These are phyloP conservation scores for Pseudocercospora fuligena DNA, from an alignment of 2,329 filamentous ascomycete species.

Conservation along the genomic window DNA sequence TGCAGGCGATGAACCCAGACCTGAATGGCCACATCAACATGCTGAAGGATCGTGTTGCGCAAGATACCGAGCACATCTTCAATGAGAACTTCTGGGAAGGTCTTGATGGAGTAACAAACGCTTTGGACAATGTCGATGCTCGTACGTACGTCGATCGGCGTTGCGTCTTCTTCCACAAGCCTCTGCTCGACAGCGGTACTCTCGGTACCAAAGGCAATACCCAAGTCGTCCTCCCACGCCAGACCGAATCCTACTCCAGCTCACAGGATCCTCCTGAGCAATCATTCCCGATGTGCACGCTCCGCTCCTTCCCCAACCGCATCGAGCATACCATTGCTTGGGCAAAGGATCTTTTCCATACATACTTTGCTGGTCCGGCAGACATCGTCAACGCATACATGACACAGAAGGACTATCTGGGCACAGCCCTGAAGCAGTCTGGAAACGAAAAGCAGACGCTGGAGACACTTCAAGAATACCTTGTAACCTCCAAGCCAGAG, in stretches of 20 bases:
- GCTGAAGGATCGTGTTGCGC: constrained; percentile 85
- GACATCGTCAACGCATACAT: constrained; percentile 91
- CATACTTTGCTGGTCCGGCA: constrained; percentile 88
- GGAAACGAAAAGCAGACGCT: constrained; percentile 94
- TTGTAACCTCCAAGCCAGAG: constrained; percentile 88
- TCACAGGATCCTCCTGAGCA: constrained; percentile 98
- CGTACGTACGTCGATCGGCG: constrained; percentile 94
- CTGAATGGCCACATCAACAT: constrained; percentile 82
- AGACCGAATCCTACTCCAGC: constrained; percentile 96
- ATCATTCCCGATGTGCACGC: constrained; percentile 98
- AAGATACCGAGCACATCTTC: constrained; percentile 92
- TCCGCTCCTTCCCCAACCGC: constrained; percentile 95
- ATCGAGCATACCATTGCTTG: constrained; percentile 99
- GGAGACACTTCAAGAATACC: constrained; percentile 85
- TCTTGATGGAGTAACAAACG: constrained; percentile 93
- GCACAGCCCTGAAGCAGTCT: constrained; percentile 84
- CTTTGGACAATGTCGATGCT: constrained; percentile 95
- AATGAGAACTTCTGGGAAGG: constrained; percentile 88
- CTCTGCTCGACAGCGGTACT: constrained; percentile 92
- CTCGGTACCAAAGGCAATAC: constrained; percentile 99
- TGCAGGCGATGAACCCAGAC: constrained; percentile 93
- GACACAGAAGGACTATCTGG: constrained; percentile 87
- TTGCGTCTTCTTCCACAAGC: constrained; percentile 98
- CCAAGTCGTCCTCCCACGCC: constrained; percentile 85
- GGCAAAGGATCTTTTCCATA: constrained; percentile 95